Evolutionary conservation across 2,329 filamentous ascomycete species (phyloP).

Genomic region (Zymoseptoria tritici): DNA sequence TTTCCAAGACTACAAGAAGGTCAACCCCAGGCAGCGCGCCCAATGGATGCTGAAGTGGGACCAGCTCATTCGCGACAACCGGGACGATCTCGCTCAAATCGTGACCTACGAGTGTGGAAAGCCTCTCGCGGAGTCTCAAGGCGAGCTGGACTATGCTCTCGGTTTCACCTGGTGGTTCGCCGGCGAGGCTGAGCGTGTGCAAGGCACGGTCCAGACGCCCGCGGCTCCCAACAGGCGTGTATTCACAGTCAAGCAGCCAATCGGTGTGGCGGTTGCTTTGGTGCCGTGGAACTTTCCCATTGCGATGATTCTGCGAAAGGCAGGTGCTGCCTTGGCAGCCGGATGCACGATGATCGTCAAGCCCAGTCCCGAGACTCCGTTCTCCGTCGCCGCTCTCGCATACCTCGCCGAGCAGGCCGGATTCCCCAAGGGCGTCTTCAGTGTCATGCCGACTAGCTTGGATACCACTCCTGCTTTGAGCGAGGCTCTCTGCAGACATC

Average conservation of each 20-base stretch:
- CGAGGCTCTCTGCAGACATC: slow-evolving; percentile 50
- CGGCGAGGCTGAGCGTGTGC: slow-evolving; percentile 55
- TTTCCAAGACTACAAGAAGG: slow-evolving; percentile 53
- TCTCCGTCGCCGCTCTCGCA: slow-evolving; percentile 50
- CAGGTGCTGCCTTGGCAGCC: slow-evolving; percentile 59
- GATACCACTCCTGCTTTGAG: slow-evolving; percentile 49
- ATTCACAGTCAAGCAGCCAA: slow-evolving; percentile 67
- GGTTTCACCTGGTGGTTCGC: slow-evolving; percentile 53
- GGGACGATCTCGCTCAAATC: slow-evolving; percentile 55
- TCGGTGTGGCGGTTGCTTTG: slow-evolving; percentile 60
- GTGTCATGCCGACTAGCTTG: slow-evolving; percentile 53
- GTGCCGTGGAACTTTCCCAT: slow-evolving; percentile 59
- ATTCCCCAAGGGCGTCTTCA: slow-evolving; percentile 54
- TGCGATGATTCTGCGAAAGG: slow-evolving; percentile 58
- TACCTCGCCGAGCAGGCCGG: slow-evolving; percentile 48
- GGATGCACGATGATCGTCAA: slow-evolving; percentile 69
- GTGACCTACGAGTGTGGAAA: slow-evolving; percentile 54
- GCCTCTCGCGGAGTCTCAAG: slow-evolving; percentile 45
- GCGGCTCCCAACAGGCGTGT: slow-evolving; percentile 56
- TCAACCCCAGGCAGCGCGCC: slow-evolving; percentile 54
- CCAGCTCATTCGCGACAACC: slow-evolving; percentile 53
- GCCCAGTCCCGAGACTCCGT: slow-evolving; percentile 60
- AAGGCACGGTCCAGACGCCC: slow-evolving; percentile 53
- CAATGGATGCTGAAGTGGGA: slow-evolving; percentile 60
- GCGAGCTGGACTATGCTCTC: slow-evolving; percentile 47